Percentiles rank a stretch among this genome's conserved stretches.
Conservation (phyloP, 192 early-diverging fungal genomes). For the Coemansia sp. region DNA sequence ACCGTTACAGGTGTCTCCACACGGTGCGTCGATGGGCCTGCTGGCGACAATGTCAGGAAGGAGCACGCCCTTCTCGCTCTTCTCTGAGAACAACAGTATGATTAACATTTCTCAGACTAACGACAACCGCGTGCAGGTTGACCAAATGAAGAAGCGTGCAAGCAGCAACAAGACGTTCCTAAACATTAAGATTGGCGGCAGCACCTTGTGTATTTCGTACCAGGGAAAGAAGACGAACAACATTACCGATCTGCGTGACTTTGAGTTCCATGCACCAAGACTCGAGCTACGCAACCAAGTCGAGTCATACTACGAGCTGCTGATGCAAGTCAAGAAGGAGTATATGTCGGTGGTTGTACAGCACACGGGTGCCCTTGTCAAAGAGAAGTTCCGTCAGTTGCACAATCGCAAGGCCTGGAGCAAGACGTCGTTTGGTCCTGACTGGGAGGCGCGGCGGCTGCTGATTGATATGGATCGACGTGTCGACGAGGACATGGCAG, state of each 20-base stretch:
- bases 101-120: slow-evolving; percentile 32
- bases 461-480: slow-evolving; percentile 46
- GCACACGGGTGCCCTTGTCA: slow-evolving; percentile 53
- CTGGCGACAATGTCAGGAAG: slow-evolving; percentile 30
- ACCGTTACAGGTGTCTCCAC: slow-evolving; percentile 10
- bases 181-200: slow-evolving; percentile 83
- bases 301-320: slow-evolving; percentile 53
- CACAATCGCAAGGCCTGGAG: slow-evolving; percentile 53
- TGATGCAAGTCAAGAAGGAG: slow-evolving; percentile 55
- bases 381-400: slow-evolving; percentile 53
- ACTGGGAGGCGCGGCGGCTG: slow-evolving; percentile 44
- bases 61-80: slow-evolving; percentile 24
- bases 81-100: slow-evolving; percentile 32
- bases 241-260: slow-evolving; percentile 50
- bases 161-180: slow-evolving; percentile 85
- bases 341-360: slow-evolving; percentile 49
- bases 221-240: slow-evolving; percentile 62
- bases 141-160: slow-evolving; percentile 84
- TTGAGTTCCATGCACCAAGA: slow-evolving; percentile 51
- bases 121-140: slow-evolving; percentile 55
- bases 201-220: slow-evolving; percentile 81
- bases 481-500: slow-evolving; percentile 37
- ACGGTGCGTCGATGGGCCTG: slow-evolving; percentile 16
- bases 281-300: slow-evolving; percentile 53
- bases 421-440: slow-evolving; percentile 46